Conservation (phyloP, 2,329 filamentous ascomycete genomes). For the Aureobasidium sp. region DNA sequence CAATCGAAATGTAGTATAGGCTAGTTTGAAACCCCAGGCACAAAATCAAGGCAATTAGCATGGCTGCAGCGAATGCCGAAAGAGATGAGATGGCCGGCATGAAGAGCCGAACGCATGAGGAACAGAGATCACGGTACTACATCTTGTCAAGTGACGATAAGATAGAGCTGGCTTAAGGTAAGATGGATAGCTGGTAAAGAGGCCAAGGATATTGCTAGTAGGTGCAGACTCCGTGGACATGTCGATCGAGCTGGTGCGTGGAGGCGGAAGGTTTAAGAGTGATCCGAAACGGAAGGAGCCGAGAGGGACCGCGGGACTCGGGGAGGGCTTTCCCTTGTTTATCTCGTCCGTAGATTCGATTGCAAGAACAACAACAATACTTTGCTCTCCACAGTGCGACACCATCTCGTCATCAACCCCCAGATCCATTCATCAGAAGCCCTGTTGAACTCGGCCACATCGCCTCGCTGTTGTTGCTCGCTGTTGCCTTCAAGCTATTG, state of each 20-base stretch:
- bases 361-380: slow-evolving; percentile 9
- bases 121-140: not conserved
- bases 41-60: not conserved
- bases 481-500: not conserved
- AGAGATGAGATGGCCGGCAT: not conserved
- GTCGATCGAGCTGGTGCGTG: not conserved
- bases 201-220: not conserved
- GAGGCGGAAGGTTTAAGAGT: not conserved
- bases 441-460: not conserved
- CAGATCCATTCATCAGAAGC: not conserved
- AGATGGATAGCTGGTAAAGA: not conserved
- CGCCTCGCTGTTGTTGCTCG: not conserved
- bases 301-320: not conserved
- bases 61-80: not conserved
- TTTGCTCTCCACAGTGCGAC: not conserved
- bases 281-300: not conserved
- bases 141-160: not conserved
- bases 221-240: not conserved
- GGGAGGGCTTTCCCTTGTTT: no score
- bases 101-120: not conserved
- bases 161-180: not conserved
- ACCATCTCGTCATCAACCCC: not conserved
- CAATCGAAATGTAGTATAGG: not conserved
- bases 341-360: no score
- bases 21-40: slow-evolving; percentile 2